Base-by-base conservation (phyloP, 805 yeast species). In the Sugiyamaella marilandica region DNA sequence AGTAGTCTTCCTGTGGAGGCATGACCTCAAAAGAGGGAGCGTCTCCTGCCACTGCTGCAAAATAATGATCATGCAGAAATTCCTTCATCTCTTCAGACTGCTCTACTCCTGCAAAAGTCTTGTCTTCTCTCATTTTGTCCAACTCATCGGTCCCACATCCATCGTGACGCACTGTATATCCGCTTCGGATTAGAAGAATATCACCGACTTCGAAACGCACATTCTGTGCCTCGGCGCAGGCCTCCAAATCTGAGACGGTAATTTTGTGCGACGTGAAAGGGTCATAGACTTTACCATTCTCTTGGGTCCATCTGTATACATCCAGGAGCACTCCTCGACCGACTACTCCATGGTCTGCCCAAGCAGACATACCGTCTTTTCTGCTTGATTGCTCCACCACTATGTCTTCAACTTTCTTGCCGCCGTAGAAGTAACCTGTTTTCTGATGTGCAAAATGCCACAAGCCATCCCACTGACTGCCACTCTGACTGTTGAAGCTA, bases 401-500 rank as follows among this genome's bases (percentile, higher is more conserved):
- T 29, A 58, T 55, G 24, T 60, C 49, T 9, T 45, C 47, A 5
- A 54, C 54, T 9, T 34, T 48, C 43, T 51, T 11, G 2, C 53
- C 53, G 16, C 58, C 56, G n/a, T 53, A 54, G 33, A 51, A 49
- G 7, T 46, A 41, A 21, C 52, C 49, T 36, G 54, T 49, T 11
- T 49, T 45, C 13, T 55, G 58, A 43, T 60, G 61, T 3, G 55
- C 53, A 49, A 49, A 54, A 41, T 60, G 63, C 34, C 63, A 51
- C 24, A 60, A 49, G 2, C 63, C 63, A 45, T 60, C 63, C 61
- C 62, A 60, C 48, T 60, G 63, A 26, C 58, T 52, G 5, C 59
- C 53, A 10, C 60, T 50, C 39, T 60, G 63, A 3, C 63, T 60
- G 46, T 60, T 60, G 32, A 59, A 50, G 14, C 14, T 26, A 34